These are phyloP conservation scores for Coemansia furcata DNA, from an alignment of 192 early-diverging fungal species.

Conservation along the genomic window DNA sequence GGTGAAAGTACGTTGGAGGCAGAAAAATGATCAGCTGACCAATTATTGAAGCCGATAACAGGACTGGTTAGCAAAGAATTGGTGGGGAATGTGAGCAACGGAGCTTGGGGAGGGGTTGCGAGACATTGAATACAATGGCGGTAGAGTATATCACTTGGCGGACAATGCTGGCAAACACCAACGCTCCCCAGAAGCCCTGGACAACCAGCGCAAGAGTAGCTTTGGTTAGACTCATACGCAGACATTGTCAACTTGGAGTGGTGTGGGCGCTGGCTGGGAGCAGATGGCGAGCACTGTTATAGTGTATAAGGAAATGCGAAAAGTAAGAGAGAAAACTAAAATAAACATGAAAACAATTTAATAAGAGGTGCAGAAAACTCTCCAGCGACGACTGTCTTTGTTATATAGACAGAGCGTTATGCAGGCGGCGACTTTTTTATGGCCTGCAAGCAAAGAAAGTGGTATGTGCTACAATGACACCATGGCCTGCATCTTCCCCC, in stretches of 20 bases:
- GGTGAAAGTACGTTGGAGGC: neutral
- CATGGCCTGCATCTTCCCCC: slow-evolving; percentile 3
- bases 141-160: neutral
- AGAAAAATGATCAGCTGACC: neutral
- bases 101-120: neutral
- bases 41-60: neutral
- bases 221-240: neutral
- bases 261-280: neutral
- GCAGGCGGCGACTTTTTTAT: slow-evolving; percentile 7
- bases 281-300: neutral
- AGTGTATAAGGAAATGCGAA: neutral
- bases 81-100: neutral
- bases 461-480: neutral
- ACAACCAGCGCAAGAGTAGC: neutral
- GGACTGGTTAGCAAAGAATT: neutral
- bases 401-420: slow-evolving; percentile 8
- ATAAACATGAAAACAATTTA: slow-evolving; percentile 4
- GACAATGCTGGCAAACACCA: neutral
- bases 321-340: neutral
- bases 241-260: neutral
- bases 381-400: neutral
- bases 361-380: slow-evolving; percentile 2
- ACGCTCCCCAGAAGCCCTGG: neutral
- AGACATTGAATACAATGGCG: neutral
- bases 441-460: slow-evolving; percentile 1